phyloP scores from a whole-genome alignment of 176 grass and related monocot species.

The Lolium perenne region DNA sequence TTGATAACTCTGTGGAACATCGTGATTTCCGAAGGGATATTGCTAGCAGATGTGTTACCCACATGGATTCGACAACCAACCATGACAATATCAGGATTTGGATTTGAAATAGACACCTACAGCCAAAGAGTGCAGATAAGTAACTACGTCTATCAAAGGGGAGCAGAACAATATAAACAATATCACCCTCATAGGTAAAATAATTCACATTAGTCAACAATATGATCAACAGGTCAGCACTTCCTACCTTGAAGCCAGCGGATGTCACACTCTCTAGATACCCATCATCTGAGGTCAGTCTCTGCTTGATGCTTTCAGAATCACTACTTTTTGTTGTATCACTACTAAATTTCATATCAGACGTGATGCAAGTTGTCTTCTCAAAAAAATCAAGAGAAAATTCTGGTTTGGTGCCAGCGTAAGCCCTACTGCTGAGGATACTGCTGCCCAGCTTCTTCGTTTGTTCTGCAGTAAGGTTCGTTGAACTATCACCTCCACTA shows the following conservation, averaged over 20 bases:
- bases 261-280: slow-evolving; percentile 76
- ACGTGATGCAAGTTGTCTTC: slow-evolving; percentile 82
- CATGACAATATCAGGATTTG: slow-evolving; percentile 89
- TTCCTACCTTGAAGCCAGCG: slow-evolving; percentile 86
- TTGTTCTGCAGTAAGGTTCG: slow-evolving; percentile 65
- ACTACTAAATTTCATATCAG: slow-evolving; percentile 81
- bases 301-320: slow-evolving; percentile 93
- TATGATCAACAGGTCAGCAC: slow-evolving; percentile 27
- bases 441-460: slow-evolving; percentile 87
- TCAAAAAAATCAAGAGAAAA: slow-evolving; percentile 98
- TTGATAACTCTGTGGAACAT: slow-evolving; percentile 90
- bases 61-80: slow-evolving; percentile 96
- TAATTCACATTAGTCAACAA: slow-evolving; percentile 22
- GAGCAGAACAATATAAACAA: slow-evolving; percentile 34
- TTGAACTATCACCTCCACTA: slow-evolving; percentile 60
- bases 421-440: slow-evolving; percentile 79
- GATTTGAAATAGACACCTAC: slow-evolving; percentile 82
- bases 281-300: slow-evolving; percentile 82
- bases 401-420: slow-evolving; percentile 72
- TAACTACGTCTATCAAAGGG: slow-evolving; percentile 33
- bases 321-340: slow-evolving; percentile 81
- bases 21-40: slow-evolving; percentile 85
- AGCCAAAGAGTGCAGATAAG: slow-evolving; percentile 48
- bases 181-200: slow-evolving; percentile 21
- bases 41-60: slow-evolving; percentile 83